Evolutionary conservation across 345 rosid species (phyloP).

Genomic region (Lepidium didymum): DNA sequence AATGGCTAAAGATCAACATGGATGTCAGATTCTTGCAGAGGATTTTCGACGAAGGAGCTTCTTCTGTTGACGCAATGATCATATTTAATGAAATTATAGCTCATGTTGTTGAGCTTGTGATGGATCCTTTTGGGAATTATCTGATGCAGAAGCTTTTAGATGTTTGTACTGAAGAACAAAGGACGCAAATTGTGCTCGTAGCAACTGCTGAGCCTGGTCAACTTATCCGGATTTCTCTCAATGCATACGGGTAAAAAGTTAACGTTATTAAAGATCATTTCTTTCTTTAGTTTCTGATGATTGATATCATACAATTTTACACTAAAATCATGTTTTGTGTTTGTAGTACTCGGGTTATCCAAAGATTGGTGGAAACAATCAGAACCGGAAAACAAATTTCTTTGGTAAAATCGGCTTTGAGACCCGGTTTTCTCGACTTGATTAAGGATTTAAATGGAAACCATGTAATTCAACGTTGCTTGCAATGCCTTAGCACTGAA

Average conservation of each 20-base stretch:
- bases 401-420: slow-evolving; percentile 40
- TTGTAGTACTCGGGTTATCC: slow-evolving; percentile 52
- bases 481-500: slow-evolving; percentile 44
- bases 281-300: too few species aligned
- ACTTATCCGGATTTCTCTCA: slow-evolving; percentile 33
- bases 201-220: slow-evolving; percentile 32
- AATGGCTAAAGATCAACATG: slow-evolving; percentile 43
- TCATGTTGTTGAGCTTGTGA: slow-evolving; percentile 45
- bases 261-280: too few species aligned
- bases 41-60: slow-evolving; percentile 33
- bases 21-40: slow-evolving; percentile 44
- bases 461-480: slow-evolving; percentile 66
- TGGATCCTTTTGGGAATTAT: slow-evolving; percentile 51
- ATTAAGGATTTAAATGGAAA: slow-evolving; percentile 57
- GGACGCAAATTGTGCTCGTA: slow-evolving; percentile 32
- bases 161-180: slow-evolving; percentile 44
- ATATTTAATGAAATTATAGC: slow-evolving; percentile 38
- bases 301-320: too few species aligned
- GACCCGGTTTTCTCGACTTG: slow-evolving; percentile 48
- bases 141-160: slow-evolving; percentile 46
- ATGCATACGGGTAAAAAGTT: slow-evolving; percentile 37
- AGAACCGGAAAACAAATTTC: slow-evolving; percentile 45
- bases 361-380: slow-evolving; percentile 51
- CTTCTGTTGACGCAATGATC: slow-evolving; percentile 31
- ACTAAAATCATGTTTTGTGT: too few species aligned